phyloP scores from a whole-genome alignment of 2,329 filamentous ascomycete species.

The Talaromyces sp. region DNA sequence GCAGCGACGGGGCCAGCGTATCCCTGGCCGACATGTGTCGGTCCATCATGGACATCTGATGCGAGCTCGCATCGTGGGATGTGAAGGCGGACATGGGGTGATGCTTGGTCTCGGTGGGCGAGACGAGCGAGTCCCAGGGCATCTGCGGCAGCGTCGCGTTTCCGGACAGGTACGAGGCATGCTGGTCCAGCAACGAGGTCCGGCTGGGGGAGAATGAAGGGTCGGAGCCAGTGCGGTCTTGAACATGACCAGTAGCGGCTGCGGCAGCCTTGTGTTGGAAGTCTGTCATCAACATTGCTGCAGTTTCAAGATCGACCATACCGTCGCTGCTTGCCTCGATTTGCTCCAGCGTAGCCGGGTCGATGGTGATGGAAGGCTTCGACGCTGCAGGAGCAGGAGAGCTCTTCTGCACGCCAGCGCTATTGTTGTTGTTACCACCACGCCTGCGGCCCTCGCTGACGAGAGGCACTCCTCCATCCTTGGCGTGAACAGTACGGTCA shows the following conservation, averaged over 20 bases:
- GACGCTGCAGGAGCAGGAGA: slow-evolving; percentile 36
- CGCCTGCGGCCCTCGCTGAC: slow-evolving; percentile 87
- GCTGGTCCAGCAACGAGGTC: slow-evolving; percentile 67
- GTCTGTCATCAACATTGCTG: slow-evolving; percentile 97
- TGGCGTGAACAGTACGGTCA: slow-evolving; percentile 96
- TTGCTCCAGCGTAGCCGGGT: slow-evolving; percentile 82
- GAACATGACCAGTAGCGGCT: slow-evolving; percentile 43
- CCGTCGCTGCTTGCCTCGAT: slow-evolving; percentile 86
- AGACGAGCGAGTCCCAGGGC: slow-evolving; percentile 86
- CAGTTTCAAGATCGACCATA: slow-evolving; percentile 92
- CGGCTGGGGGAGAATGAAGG: slow-evolving; percentile 69
- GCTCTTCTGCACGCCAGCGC: slow-evolving; percentile 29
- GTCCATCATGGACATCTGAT: slow-evolving; percentile 64
- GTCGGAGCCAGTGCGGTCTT: slow-evolving; percentile 41
- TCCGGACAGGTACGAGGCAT: slow-evolving; percentile 69
- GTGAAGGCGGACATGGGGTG: slow-evolving; percentile 65
- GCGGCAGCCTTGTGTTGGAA: slow-evolving; percentile 93
- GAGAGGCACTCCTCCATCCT: slow-evolving; percentile 89
- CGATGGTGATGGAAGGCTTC: slow-evolving; percentile 74
- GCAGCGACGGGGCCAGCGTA: slow-evolving; percentile 58
- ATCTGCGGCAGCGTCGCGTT: slow-evolving; percentile 79
- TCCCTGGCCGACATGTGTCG: slow-evolving; percentile 55
- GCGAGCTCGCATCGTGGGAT: slow-evolving; percentile 57
- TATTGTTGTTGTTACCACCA: slow-evolving; percentile 22
- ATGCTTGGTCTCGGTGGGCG: slow-evolving; percentile 66